These are phyloP conservation scores for Albugo candida DNA, from an alignment of 352 stramenopile species.

Conservation along the genomic window DNA sequence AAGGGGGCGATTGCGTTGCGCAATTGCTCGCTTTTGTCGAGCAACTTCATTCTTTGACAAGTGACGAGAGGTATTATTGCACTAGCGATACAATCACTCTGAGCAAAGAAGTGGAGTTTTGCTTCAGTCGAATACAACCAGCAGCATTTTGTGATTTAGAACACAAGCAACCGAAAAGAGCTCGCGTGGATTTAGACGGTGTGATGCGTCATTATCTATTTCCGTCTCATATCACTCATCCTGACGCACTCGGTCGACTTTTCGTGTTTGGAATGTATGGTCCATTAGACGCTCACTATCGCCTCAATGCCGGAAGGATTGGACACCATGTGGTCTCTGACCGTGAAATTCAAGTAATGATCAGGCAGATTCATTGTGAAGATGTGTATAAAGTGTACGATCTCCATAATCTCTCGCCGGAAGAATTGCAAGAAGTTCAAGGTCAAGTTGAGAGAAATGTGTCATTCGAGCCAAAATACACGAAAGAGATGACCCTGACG, in stretches of 20 bases:
- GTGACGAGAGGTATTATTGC: too few relatives aligned
- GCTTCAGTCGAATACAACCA: too few relatives aligned
- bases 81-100: too few relatives aligned
- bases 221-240: slow-evolving; percentile 46
- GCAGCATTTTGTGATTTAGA: too few relatives aligned
- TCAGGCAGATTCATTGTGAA: slow-evolving; percentile 48
- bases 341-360: slow-evolving; percentile 59
- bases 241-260: slow-evolving; percentile 49
- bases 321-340: slow-evolving; percentile 49
- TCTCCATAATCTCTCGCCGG: slow-evolving; percentile 35
- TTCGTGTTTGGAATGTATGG: slow-evolving; percentile 72
- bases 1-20: too few relatives aligned
- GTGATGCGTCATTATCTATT: slow-evolving; percentile 54
- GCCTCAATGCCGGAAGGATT: slow-evolving; percentile 34
- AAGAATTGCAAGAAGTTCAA: slow-evolving; percentile 58
- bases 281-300: slow-evolving; percentile 32
- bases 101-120: too few relatives aligned
- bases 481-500: slow-evolving; percentile 26
- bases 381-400: slow-evolving; percentile 62
- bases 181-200: slow-evolving; percentile 24
- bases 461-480: slow-evolving; percentile 48
- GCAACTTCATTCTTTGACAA: too few relatives aligned
- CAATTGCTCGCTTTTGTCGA: too few relatives aligned
- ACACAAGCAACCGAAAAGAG: slow-evolving; percentile 1
- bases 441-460: slow-evolving; percentile 39